Conservation (phyloP, 305 asterid species). For the Fraxinus floribunda region DNA sequence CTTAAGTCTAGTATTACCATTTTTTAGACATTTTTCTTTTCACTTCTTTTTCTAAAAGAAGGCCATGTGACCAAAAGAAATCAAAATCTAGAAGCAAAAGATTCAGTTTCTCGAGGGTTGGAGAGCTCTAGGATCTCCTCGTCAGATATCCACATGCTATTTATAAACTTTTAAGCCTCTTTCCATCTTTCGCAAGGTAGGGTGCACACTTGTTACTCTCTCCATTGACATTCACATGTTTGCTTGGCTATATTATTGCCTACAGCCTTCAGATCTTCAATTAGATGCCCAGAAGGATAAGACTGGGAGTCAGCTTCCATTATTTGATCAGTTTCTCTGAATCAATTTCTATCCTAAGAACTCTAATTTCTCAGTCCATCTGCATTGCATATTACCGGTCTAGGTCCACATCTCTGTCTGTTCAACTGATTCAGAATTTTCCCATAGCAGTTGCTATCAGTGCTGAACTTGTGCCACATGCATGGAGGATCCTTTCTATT, state of each 20-base stretch:
- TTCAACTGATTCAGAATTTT: neutral
- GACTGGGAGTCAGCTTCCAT: neutral
- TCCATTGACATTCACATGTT: neutral
- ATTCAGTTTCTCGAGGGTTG: neutral
- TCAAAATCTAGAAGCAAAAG: neutral
- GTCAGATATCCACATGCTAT: neutral
- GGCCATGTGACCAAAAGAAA: neutral
- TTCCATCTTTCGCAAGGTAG: neutral
- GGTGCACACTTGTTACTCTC: neutral
- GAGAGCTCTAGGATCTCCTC: neutral
- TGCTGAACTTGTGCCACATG: neutral
- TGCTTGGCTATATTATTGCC: neutral
- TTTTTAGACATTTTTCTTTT: slow-evolving; percentile 1
- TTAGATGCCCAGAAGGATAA: neutral
- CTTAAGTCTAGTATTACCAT: neutral
- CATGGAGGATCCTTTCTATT: neutral
- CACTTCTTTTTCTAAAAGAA: neutral
- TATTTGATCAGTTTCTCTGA: neutral
- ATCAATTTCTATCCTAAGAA: neutral
- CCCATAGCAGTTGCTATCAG: neutral
- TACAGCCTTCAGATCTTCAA: neutral
- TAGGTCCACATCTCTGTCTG: neutral
- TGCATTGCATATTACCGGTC: neutral
- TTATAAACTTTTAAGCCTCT: neutral
- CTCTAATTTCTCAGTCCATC: neutral